These are phyloP conservation scores for Solanum pinnatisectum DNA, from an alignment of 257 asterid species.

Conservation along the genomic window DNA sequence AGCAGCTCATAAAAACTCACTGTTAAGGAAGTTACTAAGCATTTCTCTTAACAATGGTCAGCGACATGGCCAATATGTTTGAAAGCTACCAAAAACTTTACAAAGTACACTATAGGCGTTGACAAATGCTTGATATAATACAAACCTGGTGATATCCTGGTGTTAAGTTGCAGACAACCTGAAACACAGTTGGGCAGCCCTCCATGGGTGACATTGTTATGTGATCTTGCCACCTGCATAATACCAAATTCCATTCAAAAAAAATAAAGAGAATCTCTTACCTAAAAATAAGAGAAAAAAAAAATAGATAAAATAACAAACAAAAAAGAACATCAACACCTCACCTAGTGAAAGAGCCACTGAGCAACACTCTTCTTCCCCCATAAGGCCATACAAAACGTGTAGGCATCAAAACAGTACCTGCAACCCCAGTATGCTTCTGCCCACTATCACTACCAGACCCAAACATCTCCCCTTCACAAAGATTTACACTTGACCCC, in stretches of 20 bases:
- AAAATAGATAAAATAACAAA: background rate
- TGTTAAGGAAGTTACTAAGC: background rate
- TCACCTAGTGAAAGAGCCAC: conserved; percentile 73
- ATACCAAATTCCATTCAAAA: background rate
- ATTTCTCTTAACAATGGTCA: background rate
- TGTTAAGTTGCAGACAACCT: conserved; percentile 41
- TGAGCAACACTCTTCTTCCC: conserved; percentile 51
- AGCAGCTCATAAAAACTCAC: background rate
- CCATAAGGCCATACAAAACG: conserved; percentile 77
- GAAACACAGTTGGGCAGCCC: conserved; percentile 71
- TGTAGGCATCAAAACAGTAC: conserved; percentile 33
- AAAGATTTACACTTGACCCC: background rate
- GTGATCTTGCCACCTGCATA: conserved; percentile 53
- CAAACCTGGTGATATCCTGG: conserved; percentile 71
- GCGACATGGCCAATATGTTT: background rate
- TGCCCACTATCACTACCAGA: conserved; percentile 26
- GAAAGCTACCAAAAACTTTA: background rate
- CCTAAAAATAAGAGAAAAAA: background rate
- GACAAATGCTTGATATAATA: background rate
- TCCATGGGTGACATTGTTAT: conserved; percentile 60
- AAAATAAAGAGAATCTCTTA: background rate
- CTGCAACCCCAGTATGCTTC: conserved; percentile 20
- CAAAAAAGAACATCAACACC: conserved; percentile 1
- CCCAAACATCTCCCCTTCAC: conserved; percentile 31
- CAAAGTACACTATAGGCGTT: background rate